Evolutionary conservation across 129 eudicot species (phyloP), one percentile per base, ranked within the genome.

Genomic region (Flaveria linearis): DNA sequence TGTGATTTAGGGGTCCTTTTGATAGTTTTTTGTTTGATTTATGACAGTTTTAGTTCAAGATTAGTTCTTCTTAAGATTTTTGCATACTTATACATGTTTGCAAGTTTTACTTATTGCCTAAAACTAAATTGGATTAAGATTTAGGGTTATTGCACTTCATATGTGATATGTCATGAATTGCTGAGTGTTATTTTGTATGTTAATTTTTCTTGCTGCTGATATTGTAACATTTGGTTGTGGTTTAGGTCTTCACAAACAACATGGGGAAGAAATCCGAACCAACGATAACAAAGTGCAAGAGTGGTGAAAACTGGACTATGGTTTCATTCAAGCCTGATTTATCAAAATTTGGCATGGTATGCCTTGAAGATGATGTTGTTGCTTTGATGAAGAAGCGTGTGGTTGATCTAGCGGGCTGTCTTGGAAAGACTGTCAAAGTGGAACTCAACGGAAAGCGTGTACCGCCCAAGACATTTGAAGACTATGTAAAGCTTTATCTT

Each of bases 361-460:
- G 86, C 39, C 82, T 94, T 1, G 97, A 94, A 79, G 89, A 83
- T n/a, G 98, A 94, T 73, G 97, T 91, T 16, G 97, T 94, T 61
- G 97, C 96, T 42, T 76, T 94, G 82, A 94, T 94, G 98, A 94
- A 87, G 67, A 94, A 91, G 84, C 89, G 98, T 52, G 98, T 88
- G 39, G 77, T 94, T 8, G 98, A 94, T 69, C 63, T 94, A 80
- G 98, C 96, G 1, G 98, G 97, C 20, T 91, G 98, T 53, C 90
- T 94, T 42, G 97, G 97, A 12, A 91, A 85, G 81, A 78, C 80
- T 6, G 96, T 94, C 20, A 91, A 88, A 76, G 98, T 94, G 71
- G 88, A 88, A 58, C 68, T 94, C 64, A 87, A 94, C 73, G 98
- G 96, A 47, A 78, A 84, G 67, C 74, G 77, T 2, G 77, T 94